A percentile compares a stretch with the other conserved stretches of the same genome.
Evolutionary conservation across 805 yeast genomes (phyloP).

Genomic region (Kregervanrija pseudodelftensis): DNA sequence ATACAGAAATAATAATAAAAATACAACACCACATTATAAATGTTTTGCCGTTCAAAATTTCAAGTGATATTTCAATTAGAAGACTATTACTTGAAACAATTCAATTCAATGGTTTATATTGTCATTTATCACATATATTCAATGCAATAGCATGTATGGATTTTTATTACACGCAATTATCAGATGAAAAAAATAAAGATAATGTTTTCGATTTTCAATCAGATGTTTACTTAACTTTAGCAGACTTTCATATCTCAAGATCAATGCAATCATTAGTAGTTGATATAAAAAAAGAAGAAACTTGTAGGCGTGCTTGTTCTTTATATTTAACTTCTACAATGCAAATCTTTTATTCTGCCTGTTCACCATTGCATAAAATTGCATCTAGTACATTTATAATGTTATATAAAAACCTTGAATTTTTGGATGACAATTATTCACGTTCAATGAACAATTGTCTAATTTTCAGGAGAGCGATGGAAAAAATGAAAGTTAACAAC

Average conservation of each 20-base stretch:
- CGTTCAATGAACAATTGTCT: conserved; percentile 3
- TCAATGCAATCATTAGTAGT: conserved; percentile 10
- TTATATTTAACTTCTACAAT: conserved; percentile 6
- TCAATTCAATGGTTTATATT: conserved; percentile 5
- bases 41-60: conserved; percentile 6
- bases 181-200: conserved; percentile 1
- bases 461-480: conserved; percentile 1
- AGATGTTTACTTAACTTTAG: conserved; percentile 10
- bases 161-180: conserved; percentile 9
- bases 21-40: conserved; percentile 3
- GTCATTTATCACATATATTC: conserved; percentile 6
- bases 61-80: conserved; percentile 1
- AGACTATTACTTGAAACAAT: background rate
- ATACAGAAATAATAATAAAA: conserved; percentile 5
- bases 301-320: conserved; percentile 4
- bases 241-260: conserved; percentile 14
- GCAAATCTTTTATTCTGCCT: conserved; percentile 9
- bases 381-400: conserved; percentile 10
- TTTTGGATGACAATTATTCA: conserved; percentile 3
- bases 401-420: conserved; percentile 9
- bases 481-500: background rate
- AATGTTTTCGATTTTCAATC: conserved; percentile 7
- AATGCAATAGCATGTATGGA: conserved; percentile 10
- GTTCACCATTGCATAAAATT: conserved; percentile 13
- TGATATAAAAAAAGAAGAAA: conserved; percentile 6